Base-by-base conservation (phyloP, 2,329 filamentous ascomycete genomes). In the Microsporum ferrugineum region DNA sequence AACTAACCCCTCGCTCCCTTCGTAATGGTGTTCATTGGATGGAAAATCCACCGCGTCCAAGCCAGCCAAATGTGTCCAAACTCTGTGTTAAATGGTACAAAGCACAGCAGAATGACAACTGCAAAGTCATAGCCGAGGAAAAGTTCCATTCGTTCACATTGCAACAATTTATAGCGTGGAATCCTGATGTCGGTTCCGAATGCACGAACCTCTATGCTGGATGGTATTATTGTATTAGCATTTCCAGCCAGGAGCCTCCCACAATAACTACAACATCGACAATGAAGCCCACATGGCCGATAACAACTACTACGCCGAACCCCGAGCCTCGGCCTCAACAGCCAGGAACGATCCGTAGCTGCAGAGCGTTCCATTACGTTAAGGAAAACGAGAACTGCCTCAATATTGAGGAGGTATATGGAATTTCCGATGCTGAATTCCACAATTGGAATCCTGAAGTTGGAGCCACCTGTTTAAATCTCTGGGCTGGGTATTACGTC, bases 401-500 rank as follows among this genome's bases (percentile, higher is more conserved):
- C 2, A 34, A 33, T 5, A 59, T 62, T 31, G 45, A 38, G 8
- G 27, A 17, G 5, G 17, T n/a, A n/a, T 34, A 62, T 38, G 57
- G 57, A 3, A 53, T 62, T 27, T 59, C 36, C 2, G 36, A 59
- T 17, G 4, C 41, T n/a, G 51, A 62, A 17, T 55, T 60, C 36
- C 47, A 27, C 10, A 43, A 10, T 17, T 55, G 58, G 58, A 60
- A 60, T 27, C 31, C 43, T 0, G 36, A 31, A 33, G n/a, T 60
- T 39, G 47, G 34, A 3, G 17, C 17, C n/a, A 5, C 17, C 2
- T 60, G 58, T 33, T 17, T 31, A 23, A 60, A 56, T 55, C 43
- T 60, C 31, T 60, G 58, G 58, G 45, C 45, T 31, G 47, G 58
- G 6, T 60, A 60, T 33, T 31, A 55, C 33, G 45, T 53, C 14